phyloP scores from a whole-genome alignment of 2,329 filamentous ascomycete genomes.

The Thyridium curvatum region DNA sequence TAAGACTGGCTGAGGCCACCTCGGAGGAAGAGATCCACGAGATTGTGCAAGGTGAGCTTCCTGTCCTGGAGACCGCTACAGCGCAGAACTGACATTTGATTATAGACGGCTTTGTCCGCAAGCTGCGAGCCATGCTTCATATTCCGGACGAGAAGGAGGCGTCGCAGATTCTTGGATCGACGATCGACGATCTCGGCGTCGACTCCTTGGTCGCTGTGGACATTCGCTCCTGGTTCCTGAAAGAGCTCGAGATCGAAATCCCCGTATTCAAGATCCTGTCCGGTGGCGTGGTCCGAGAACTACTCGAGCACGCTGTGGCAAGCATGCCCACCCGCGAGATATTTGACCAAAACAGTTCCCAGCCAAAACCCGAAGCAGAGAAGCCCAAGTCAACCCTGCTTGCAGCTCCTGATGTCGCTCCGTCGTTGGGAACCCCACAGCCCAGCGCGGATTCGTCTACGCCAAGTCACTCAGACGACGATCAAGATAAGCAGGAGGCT shows the following conservation, averaged over 20 bases:
- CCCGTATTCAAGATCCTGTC: constrained; percentile 38
- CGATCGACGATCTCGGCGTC: constrained; percentile 14
- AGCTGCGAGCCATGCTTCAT: constrained; percentile 8
- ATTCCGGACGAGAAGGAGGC: constrained; percentile 2
- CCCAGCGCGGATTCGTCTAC: neutral
- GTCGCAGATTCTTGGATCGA: constrained; percentile 1
- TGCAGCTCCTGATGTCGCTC: too few relatives aligned
- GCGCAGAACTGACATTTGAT: neutral
- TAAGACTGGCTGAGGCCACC: constrained; percentile 1
- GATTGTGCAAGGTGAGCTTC: constrained; percentile 1
- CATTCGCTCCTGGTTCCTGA: constrained; percentile 41
- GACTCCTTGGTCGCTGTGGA: constrained; percentile 21
- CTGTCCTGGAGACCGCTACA: neutral
- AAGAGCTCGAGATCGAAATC: constrained; percentile 34
- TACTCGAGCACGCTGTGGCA: constrained; percentile 2
- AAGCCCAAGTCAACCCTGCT: neutral
- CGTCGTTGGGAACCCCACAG: neutral
- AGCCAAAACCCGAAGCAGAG: neutral
- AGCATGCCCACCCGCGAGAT: neutral
- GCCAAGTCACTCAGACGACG: neutral
- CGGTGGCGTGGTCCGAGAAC: constrained; percentile 16
- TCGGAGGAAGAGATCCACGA: neutral
- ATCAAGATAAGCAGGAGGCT: constrained; percentile 1
- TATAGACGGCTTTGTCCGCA: constrained; percentile 6
- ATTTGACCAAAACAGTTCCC: neutral